Conservation (phyloP, 2,329 filamentous ascomycete genomes). For the Juglanconis oblonga region DNA sequence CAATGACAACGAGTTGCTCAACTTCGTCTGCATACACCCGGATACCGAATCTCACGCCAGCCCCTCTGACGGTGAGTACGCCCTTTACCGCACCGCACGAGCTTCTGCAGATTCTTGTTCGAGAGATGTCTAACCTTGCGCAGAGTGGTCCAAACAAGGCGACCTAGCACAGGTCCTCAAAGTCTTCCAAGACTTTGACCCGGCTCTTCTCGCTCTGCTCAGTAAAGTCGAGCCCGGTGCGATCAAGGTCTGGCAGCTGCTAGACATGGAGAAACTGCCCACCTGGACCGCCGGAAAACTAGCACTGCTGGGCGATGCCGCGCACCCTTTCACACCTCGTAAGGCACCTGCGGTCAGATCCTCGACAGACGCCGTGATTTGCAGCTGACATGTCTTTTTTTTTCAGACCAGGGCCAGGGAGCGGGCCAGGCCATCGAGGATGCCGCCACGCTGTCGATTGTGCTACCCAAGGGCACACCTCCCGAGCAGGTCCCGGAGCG, state of each 20-base stretch:
- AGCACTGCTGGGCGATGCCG: slow-evolving; percentile 63
- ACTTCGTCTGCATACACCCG: slow-evolving; percentile 53
- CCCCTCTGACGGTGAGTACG: slow-evolving; percentile 28
- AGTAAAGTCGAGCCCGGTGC: slow-evolving; percentile 40
- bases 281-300: slow-evolving; percentile 53
- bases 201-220: slow-evolving; percentile 36
- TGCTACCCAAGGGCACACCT: slow-evolving; percentile 47
- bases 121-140: slow-evolving; percentile 11
- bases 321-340: slow-evolving; percentile 65
- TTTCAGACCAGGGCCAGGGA: slow-evolving; percentile 53
- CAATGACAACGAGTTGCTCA: slow-evolving; percentile 40
- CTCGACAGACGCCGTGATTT: neutral
- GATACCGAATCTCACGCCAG: slow-evolving; percentile 35
- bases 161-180: slow-evolving; percentile 35
- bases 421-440: slow-evolving; percentile 67
- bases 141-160: slow-evolving; percentile 38
- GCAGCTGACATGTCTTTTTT: neutral
- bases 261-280: slow-evolving; percentile 60
- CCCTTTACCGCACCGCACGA: neutral
- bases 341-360: slow-evolving; percentile 21
- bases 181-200: slow-evolving; percentile 41
- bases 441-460: slow-evolving; percentile 53
- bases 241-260: slow-evolving; percentile 55
- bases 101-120: neutral
- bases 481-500: slow-evolving; percentile 49